These are phyloP conservation scores for Zoysia japonica DNA, from an alignment of 176 grass and related monocot genomes.

Conservation along the genomic window DNA sequence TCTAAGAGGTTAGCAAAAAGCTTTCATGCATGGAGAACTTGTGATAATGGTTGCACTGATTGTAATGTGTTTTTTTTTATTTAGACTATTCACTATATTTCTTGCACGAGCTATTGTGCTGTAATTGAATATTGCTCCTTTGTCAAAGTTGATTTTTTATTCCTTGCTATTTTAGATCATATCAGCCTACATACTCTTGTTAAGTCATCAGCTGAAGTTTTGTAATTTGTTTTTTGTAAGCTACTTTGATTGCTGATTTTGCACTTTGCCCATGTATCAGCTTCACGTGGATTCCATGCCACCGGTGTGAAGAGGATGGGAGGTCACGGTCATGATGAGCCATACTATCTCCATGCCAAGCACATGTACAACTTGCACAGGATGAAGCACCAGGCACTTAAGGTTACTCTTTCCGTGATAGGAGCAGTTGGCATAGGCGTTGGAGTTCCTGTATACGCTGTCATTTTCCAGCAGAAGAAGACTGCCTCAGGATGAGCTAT, in stretches of 20 bases:
- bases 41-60: background rate
- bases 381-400: conserved; percentile 77
- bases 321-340: conserved; percentile 67
- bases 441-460: conserved; percentile 64
- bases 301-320: conserved; percentile 77
- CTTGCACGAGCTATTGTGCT: background rate
- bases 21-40: background rate
- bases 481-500: conserved; percentile 59
- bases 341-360: conserved; percentile 83
- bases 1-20: background rate
- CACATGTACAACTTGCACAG: conserved; percentile 97
- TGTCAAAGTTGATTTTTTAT: background rate
- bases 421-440: conserved; percentile 58
- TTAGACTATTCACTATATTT: conserved; percentile 5
- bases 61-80: background rate
- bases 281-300: conserved; percentile 65
- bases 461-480: conserved; percentile 84
- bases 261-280: conserved; percentile 41
- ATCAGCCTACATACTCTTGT: background rate
- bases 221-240: background rate
- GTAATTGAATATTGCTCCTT: background rate
- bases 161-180: background rate
- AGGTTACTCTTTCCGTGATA: conserved; percentile 51
- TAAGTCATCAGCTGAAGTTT: background rate
- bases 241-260: conserved; percentile 1